phyloP scores from a whole-genome alignment of 108 stramenopile genomes.

The Bacterosira constricta region DNA sequence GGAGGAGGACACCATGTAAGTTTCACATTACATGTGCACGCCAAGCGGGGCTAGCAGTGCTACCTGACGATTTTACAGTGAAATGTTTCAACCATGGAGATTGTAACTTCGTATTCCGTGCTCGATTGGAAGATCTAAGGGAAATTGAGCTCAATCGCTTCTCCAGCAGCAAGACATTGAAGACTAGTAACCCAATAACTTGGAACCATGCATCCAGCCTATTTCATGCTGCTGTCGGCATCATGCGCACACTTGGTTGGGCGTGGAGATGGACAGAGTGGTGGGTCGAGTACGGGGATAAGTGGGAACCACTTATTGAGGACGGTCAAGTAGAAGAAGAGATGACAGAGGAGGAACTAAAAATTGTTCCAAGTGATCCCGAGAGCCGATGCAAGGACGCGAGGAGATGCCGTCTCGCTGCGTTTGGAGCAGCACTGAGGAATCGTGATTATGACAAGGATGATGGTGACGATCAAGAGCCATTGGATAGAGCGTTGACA shows the following conservation, averaged over 20 bases:
- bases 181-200: constrained; percentile 41
- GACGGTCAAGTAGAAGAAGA: constrained; percentile 65
- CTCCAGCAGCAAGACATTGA: constrained; percentile 26
- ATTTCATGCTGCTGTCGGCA: constrained; percentile 64
- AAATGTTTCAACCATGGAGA: constrained; percentile 73
- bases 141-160: constrained; percentile 59
- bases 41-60: constrained; percentile 80
- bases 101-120: constrained; percentile 68
- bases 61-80: constrained; percentile 25
- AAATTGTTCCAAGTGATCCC: constrained; percentile 69
- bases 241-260: constrained; percentile 79
- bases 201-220: constrained; percentile 65
- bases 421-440: constrained; percentile 85
- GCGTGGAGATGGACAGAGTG: constrained; percentile 92
- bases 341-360: constrained; percentile 79
- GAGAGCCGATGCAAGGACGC: constrained; percentile 75
- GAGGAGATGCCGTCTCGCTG: constrained; percentile 76
- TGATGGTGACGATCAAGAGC: constrained; percentile 58
- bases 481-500: constrained; percentile 68
- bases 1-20: constrained; percentile 20
- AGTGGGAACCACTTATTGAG: constrained; percentile 83
- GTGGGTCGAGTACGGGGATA: constrained; percentile 83
- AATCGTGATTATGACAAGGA: constrained; percentile 83
- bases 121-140: constrained; percentile 79
- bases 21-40: constrained; percentile 84